Evolutionary conservation across 2,329 filamentous ascomycete genomes (phyloP), one percentile per base, ranked within the genome.

Genomic region (Huntiella abstrusa): DNA sequence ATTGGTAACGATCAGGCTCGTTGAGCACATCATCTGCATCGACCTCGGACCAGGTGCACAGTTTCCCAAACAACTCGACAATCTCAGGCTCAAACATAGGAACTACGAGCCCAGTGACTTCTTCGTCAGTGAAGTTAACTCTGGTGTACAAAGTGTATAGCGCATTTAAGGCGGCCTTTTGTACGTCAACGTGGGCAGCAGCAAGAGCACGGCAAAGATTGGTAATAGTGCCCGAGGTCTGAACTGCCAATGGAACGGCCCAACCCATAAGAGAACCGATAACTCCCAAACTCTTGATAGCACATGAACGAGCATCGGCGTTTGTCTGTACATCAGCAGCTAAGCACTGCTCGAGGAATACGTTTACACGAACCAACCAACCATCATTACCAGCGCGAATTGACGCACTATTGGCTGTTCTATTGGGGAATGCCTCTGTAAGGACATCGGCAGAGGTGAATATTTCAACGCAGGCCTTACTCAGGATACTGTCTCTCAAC

Each of bases 401-500:
- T 45, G 79, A 71, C 19, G 78, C 68, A 5, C 40, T 22, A 41
- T 71, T 73, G 35, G 71, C 59, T 52, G 84, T 78, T 53, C 85
- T 71, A 54, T 80, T 77, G 8, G 83, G 80, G 55, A 86, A 84
- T 17, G 80, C 70, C 52, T 92, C 80, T 51, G 74, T 64, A 47
- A 94, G 74, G 15, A 94, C 78, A 1, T 68, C 64, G 17, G 75
- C 69, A 1, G 91, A 85, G 0, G 87, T 93, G 59, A 94, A 92
- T 51, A 96, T 86, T 59, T 96, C 91, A 51, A 96, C 83, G 56
- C 91, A 82, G 8, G 84, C 83, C 58, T 85, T 83, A 58, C 86
- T 93, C 51, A 98, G 71, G 47, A 83, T 75, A 44, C 79, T 81
- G 58, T 88, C 83, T 52, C 88, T 77, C 55, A 94, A 66, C 12